Percentiles rank a stretch among this genome's conserved stretches.
phyloP scores from a whole-genome alignment of 1,284 basidiomycete genomes.

The Cutaneotrichosporon cavernicola region DNA sequence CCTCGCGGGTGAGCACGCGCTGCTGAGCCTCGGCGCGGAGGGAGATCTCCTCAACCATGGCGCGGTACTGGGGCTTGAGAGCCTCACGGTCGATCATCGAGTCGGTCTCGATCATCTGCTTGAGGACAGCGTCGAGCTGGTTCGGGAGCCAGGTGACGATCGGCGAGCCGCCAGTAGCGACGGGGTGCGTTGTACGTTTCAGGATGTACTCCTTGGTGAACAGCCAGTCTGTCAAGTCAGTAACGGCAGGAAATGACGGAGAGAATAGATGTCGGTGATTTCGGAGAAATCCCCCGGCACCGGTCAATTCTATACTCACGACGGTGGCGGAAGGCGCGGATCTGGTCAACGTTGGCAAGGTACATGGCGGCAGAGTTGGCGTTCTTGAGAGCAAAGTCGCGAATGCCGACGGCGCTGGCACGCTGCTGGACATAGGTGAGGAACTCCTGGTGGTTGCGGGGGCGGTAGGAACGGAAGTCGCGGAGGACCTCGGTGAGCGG shows the following conservation, averaged over 20 bases:
- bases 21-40: slow-evolving; percentile 27
- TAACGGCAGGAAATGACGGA: slow-evolving; percentile 2
- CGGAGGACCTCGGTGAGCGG: slow-evolving; percentile 26
- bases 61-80: slow-evolving; percentile 19
- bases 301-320: slow-evolving; percentile 16
- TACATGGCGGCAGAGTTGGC: slow-evolving; percentile 21
- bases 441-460: slow-evolving; percentile 28
- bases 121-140: slow-evolving; percentile 26
- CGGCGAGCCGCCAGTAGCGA: slow-evolving; percentile 24
- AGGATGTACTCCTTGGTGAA: slow-evolving; percentile 24
- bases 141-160: slow-evolving; percentile 28
- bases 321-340: slow-evolving; percentile 28
- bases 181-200: slow-evolving; percentile 22
- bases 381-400: slow-evolving; percentile 23
- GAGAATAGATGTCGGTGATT: neutral
- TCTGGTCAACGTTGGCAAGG: slow-evolving; percentile 29
- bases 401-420: slow-evolving; percentile 19
- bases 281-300: neutral
- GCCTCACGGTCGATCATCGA: slow-evolving; percentile 19
- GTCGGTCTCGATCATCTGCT: slow-evolving; percentile 20
- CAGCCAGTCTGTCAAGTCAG: no score
- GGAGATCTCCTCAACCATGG: slow-evolving; percentile 25
- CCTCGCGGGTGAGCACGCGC: slow-evolving; percentile 27
- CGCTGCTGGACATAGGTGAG: slow-evolving; percentile 27
- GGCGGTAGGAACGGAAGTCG: slow-evolving; percentile 29